phyloP scores from a whole-genome alignment of 2,329 filamentous ascomycete species.

The Diaporthe humulicola region DNA sequence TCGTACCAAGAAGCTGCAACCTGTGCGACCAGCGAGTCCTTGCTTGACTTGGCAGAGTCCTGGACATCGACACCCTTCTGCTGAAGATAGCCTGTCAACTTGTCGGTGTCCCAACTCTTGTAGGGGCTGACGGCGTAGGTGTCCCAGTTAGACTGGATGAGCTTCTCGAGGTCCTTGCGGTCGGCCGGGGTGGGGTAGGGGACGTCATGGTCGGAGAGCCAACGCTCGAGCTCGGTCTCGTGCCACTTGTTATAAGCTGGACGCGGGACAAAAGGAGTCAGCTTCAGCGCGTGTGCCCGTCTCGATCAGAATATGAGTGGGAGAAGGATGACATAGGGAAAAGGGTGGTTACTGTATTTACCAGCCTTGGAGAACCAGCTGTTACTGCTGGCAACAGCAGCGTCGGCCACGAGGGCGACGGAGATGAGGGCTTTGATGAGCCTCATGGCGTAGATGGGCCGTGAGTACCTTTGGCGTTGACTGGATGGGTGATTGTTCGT shows the following conservation, averaged over 20 bases:
- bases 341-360: constrained; percentile 60
- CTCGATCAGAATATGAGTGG: not conserved
- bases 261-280: not conserved
- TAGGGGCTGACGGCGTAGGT: constrained; percentile 81
- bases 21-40: constrained; percentile 76
- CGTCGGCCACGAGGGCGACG: constrained; percentile 79
- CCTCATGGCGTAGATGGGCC: constrained; percentile 76
- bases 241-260: constrained; percentile 99
- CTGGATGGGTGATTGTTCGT: not conserved
- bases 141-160: constrained; percentile 94
- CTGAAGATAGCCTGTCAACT: constrained; percentile 77
- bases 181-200: constrained; percentile 92
- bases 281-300: constrained; percentile 43
- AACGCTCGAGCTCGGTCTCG: constrained; percentile 95
- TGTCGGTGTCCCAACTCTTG: constrained; percentile 79
- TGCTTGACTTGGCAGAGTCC: constrained; percentile 75
- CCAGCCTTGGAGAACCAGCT: constrained; percentile 90
- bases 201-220: constrained; percentile 92
- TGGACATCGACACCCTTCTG: constrained; percentile 79
- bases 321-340: constrained; percentile 30
- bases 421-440: constrained; percentile 78
- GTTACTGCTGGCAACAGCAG: constrained; percentile 71
- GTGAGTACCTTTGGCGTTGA: not conserved
- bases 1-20: constrained; percentile 84
- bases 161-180: constrained; percentile 91